Conservation (phyloP, 257 asterid species). For the Ilex asprella region DNA sequence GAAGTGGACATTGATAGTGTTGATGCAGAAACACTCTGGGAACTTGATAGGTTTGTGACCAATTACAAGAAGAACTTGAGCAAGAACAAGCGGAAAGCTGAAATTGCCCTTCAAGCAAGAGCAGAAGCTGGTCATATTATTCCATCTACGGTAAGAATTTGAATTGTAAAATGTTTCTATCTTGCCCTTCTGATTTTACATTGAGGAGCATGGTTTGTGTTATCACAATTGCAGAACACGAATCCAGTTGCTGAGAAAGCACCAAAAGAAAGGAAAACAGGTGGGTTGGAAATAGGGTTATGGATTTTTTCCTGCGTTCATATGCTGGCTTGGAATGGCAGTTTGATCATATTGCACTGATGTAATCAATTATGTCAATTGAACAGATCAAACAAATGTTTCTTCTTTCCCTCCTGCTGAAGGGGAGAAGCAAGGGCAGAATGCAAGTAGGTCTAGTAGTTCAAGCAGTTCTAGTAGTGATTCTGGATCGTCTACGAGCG, state of each 20-base stretch:
- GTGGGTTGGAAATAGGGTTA: constrained; percentile 11
- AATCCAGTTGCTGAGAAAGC: constrained; percentile 19
- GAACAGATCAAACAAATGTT: constrained; percentile 34
- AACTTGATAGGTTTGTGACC: constrained; percentile 93
- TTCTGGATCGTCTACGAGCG: constrained; percentile 87
- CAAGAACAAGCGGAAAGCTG: constrained; percentile 87
- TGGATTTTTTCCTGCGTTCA: background rate
- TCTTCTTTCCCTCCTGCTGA: constrained; percentile 26
- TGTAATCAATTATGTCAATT: constrained; percentile 2
- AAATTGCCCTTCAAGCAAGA: constrained; percentile 64
- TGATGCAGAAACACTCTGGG: constrained; percentile 96
- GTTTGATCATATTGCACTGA: constrained; percentile 7
- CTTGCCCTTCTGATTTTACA: background rate
- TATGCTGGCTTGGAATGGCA: background rate
- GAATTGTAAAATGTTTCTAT: background rate
- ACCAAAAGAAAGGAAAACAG: constrained; percentile 38
- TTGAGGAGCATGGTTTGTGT: constrained; percentile 6
- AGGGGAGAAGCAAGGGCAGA: constrained; percentile 37
- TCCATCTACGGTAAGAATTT: constrained; percentile 35
- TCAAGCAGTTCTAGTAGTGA: constrained; percentile 95
- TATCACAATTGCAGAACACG: constrained; percentile 36
- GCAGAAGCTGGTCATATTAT: constrained; percentile 33
- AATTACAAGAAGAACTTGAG: constrained; percentile 89
- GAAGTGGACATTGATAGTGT: constrained; percentile 43
- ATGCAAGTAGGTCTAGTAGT: constrained; percentile 64